A percentile compares a stretch with the other conserved stretches of the same genome.
These are phyloP conservation scores for Metschnikowia reukaufii DNA, from an alignment of 805 yeast species.

Conservation along the genomic window DNA sequence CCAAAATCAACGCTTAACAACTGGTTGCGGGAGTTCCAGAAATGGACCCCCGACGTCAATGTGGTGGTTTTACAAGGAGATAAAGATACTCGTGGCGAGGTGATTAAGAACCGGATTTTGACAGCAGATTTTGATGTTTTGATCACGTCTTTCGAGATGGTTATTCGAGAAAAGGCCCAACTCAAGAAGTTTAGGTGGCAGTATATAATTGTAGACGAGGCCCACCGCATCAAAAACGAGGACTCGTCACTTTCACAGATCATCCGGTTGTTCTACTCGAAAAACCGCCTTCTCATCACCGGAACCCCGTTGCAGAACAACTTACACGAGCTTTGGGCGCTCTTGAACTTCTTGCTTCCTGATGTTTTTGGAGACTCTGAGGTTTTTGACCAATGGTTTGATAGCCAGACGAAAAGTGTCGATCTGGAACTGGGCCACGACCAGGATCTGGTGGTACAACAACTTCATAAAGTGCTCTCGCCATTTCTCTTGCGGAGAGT, in stretches of 20 bases:
- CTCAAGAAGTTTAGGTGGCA: conserved; percentile 89
- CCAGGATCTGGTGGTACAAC: conserved; percentile 84
- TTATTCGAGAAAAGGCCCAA: conserved; percentile 79
- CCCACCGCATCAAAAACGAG: conserved; percentile 95
- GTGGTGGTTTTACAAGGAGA: conserved; percentile 85
- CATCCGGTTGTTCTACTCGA: conserved; percentile 82
- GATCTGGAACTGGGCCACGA: conserved; percentile 11
- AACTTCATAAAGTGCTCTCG: conserved; percentile 80
- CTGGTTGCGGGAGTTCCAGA: conserved; percentile 92
- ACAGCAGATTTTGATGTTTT: conserved; percentile 85
- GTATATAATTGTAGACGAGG: conserved; percentile 91
- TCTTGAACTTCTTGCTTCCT: conserved; percentile 84
- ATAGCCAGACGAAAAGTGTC: conserved; percentile 39
- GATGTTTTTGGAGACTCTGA: conserved; percentile 93
- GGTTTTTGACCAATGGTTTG: conserved; percentile 92
- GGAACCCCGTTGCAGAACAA: conserved; percentile 97
- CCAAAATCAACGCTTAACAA: conserved; percentile 96
- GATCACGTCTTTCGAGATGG: conserved; percentile 91
- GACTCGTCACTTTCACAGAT: conserved; percentile 90
- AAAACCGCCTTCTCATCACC: conserved; percentile 81
- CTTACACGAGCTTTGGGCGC: conserved; percentile 94
- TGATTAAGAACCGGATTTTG: conserved; percentile 60
- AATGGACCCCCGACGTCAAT: conserved; percentile 95
- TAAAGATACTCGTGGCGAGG: conserved; percentile 69
- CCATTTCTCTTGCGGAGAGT: conserved; percentile 90